Base-by-base conservation (phyloP, 352 stramenopile species). In the Aphanomyces stellatus region DNA sequence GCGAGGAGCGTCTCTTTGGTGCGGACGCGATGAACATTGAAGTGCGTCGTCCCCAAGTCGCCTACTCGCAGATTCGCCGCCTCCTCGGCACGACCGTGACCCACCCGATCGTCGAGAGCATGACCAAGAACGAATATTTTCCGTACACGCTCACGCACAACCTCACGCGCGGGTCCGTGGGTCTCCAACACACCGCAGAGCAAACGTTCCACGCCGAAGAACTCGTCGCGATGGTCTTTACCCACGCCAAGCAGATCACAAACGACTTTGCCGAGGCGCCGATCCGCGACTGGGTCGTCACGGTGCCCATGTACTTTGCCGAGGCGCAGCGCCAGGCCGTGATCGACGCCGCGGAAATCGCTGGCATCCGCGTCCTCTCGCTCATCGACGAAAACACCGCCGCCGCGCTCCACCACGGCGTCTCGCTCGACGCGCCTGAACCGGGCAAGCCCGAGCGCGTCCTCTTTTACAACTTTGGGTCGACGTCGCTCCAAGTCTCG, bases 381-480 rank as follows among this genome's bases (percentile, higher is more conserved):
- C 73, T 99, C 0, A 97, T 99, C 74, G 97, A 99, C 64, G 95
- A 99, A 71, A 98, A 98, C 75, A 98, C 96, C 22, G 96, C 96
- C n/a, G 94, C 96, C 6, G 96, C 95, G 11, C 71, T 99, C 22
- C 96, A 99, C 62, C 96, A 98, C 73, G 93, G 80, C 0, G 96
- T 99, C 65, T 95, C 99, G 74, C 86, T 94, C 35, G 90, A 88
- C 28, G 96, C 96, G 69, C 53, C 74, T 17, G 80, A 86, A 48
- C 17, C 31, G 17, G 30, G 30, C 28, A 61, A 51, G 15, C 94
- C 96, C 25, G 83, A 95, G 53, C 85, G 84, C 43, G 87, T 99
- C 28, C 69, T 99, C 27, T 98, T 99, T 70, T 99, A 99, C 89
- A 99, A 99, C 80, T 88, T 99, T 82, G 97, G 97, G 62, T 95